A percentile compares a stretch with the other conserved stretches of the same genome.
These are phyloP conservation scores for Mycena metata DNA, from an alignment of 768 basidiomycete genomes.

Conservation along the genomic window DNA sequence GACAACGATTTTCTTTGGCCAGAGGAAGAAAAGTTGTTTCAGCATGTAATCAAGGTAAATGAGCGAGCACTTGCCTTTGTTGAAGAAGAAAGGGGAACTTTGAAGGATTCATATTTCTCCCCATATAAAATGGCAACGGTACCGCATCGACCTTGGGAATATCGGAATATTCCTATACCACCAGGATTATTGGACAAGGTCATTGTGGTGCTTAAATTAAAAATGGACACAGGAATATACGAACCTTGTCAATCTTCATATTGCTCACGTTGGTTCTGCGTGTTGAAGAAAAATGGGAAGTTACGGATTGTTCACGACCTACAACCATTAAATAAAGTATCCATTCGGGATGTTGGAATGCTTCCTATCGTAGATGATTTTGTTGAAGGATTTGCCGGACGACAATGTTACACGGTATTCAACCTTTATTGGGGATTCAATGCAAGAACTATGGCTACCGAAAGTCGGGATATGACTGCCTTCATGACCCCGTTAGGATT, in stretches of 20 bases:
- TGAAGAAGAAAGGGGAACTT: slow-evolving; percentile 11
- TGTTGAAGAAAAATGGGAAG: slow-evolving; percentile 14
- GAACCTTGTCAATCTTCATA: slow-evolving; percentile 7
- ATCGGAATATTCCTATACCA: slow-evolving; percentile 4
- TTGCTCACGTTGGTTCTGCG: slow-evolving; percentile 6
- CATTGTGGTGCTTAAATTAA: slow-evolving; percentile 32
- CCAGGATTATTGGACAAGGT: slow-evolving; percentile 12
- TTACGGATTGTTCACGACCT: slow-evolving; percentile 10
- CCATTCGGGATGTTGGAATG: slow-evolving; percentile 7
- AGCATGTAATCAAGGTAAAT: slow-evolving; percentile 2
- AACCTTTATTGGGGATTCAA: slow-evolving; percentile 40
- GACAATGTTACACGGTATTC: slow-evolving; percentile 32
- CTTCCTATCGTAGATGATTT: slow-evolving; percentile 37
- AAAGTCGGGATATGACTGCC: slow-evolving; percentile 38
- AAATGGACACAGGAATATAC: slow-evolving; percentile 5
- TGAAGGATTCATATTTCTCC: slow-evolving; percentile 10
- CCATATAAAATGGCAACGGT: slow-evolving; percentile 15
- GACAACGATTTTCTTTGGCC: not conserved
- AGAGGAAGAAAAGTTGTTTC: slow-evolving; percentile 5
- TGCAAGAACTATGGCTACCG: slow-evolving; percentile 19
- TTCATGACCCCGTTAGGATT: slow-evolving; percentile 21
- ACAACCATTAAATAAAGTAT: slow-evolving; percentile 11
- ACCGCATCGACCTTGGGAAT: slow-evolving; percentile 17
- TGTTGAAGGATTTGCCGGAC: slow-evolving; percentile 37
- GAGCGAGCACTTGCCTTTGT: slow-evolving; percentile 11